Evolutionary conservation across 305 asterid species (phyloP), one percentile per base, ranked within the genome.

Genomic region (Solanum hybrid): DNA sequence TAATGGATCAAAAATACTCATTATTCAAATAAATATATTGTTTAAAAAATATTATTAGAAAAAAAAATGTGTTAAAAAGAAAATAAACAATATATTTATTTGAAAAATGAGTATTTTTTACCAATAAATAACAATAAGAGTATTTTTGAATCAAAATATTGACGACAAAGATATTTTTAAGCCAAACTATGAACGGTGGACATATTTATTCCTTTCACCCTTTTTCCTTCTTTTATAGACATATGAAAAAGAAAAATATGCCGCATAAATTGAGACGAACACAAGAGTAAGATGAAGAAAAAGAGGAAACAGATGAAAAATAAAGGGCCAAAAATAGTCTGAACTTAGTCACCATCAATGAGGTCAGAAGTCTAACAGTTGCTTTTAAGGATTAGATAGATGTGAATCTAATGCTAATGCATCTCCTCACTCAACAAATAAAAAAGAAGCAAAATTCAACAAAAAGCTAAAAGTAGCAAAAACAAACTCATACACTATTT

Each of bases 341-440:
- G 92, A 92, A 92, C 93, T 88, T 92, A 33, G 96, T 94, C 98
- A 93, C 93, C 93, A 95, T 95, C 98, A 95, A 69, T 86, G 92
- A 90, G 91, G 92, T 92, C 94, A 93, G 76, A 90, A 87, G 92
- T 90, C 91, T 91, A 94, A 91, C 93, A 92, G 93, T 90, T 86
- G 87, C 79, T 82, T 89, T 91, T 90, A 91, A 90, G 85, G 91
- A 89, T 82, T 46, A 90, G 88, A 90, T 37, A 90, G 87, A 90
- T 90, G 90, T 89, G 91, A 92, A 93, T 91, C 94, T 92, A 89
- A 89, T 89, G 88, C 46, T 24, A 90, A 89, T 79, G 89, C 83
- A 34, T 34, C 35, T 34, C 35, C 35, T 34, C 35, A 34, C 91
- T 78, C 34, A 90, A 67, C 4, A 91, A 29, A 57, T 57, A 57